Base-by-base conservation (phyloP, 805 yeast genomes). In the Saturnispora zaruensis region DNA sequence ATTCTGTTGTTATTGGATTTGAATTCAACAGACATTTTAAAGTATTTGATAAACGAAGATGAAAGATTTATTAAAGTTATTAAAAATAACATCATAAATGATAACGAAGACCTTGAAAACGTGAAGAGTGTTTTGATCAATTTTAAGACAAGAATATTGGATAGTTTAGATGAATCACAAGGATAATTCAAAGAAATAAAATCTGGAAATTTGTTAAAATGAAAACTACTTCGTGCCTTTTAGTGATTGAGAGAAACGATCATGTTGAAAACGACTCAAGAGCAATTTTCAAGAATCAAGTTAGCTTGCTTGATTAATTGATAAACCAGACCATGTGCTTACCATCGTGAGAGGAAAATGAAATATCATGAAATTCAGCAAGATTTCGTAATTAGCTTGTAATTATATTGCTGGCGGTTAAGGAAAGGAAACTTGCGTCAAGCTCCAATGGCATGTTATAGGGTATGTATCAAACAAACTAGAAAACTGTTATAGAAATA, bases 381-480 rank as follows among this genome's bases (percentile, higher is more conserved):
- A n/a, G n/a, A n/a, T n/a, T n/a, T n/a, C n/a, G n/a, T n/a, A n/a
- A n/a, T n/a, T n/a, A n/a, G n/a, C n/a, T n/a, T n/a, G n/a, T n/a
- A n/a, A n/a, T n/a, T n/a, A n/a, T n/a, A n/a, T n/a, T n/a, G n/a
- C n/a, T n/a, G n/a, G n/a, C n/a, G n/a, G n/a, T n/a, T n/a, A 28
- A 28, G 13, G 32, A 28, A 11, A 18, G 18, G 20, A 11, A 36
- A 16, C 40, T 8, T 18, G 23, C 40, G 9, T 9, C 6, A 7
- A 36, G 24, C 23, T 36, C n/a, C 14, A 3, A 6, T 28, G 9
- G 24, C 4, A 20, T n/a, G 37, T 34, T 34, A 33, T n/a, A 16
- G 37, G 40, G 40, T 36, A 38, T 38, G 42, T 38, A 38, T 38
- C 28, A 38, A 38, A 38, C 42, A 38, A 38, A 34, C 18, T 34